Base-by-base conservation (phyloP, 2,329 filamentous ascomycete genomes). In the Aspergillus flavus region DNA sequence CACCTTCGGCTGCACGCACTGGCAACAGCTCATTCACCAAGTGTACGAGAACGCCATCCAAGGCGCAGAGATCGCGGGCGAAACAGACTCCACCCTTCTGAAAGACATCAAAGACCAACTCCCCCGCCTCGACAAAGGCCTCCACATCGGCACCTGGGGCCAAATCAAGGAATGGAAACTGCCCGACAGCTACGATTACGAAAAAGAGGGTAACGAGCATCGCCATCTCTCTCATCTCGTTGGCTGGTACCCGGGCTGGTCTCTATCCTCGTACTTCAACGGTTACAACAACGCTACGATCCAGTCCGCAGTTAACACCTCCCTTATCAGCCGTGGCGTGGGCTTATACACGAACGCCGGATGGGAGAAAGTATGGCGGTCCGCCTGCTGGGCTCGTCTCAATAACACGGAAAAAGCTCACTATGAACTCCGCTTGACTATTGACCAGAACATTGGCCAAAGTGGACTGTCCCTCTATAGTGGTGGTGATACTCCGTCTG, bases 311-410 rank as follows among this genome's bases (percentile, higher is more conserved):
- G 76, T 87, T 1, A 71, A 70, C 6, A 79, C 79, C 0, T 82
- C 82, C 0, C 77, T 88, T 0, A 69, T 77, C 10, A 76, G 79
- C 0, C 81, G 85, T 10, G 85, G 84, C 0, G 68, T 73, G 2
- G 84, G 84, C 2, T 78, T 72, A 0, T 66, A 87, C 57, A 79
- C 82, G 0, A 84, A 87, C 65, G 79, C 85, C 0, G 85, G 85
- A 0, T 87, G 85, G 86, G 83, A 79, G 21, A 87, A 87, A 64
- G 82, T 87, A 0, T 87, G 85, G 85, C 81, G 86, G 0, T 72
- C 81, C 0, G 84, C 85, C 0, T 86, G 83, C 71, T 87, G 85
- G 85, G 84, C 84, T 0, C 73, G 83, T 0, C 75, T 87, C 0
- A 86, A 86, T 60, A 77, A 85, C 11, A 84, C 84, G 0, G 79